These are phyloP conservation scores for Termitomyces bulborhizus DNA, from an alignment of 768 basidiomycete species.

Conservation along the genomic window DNA sequence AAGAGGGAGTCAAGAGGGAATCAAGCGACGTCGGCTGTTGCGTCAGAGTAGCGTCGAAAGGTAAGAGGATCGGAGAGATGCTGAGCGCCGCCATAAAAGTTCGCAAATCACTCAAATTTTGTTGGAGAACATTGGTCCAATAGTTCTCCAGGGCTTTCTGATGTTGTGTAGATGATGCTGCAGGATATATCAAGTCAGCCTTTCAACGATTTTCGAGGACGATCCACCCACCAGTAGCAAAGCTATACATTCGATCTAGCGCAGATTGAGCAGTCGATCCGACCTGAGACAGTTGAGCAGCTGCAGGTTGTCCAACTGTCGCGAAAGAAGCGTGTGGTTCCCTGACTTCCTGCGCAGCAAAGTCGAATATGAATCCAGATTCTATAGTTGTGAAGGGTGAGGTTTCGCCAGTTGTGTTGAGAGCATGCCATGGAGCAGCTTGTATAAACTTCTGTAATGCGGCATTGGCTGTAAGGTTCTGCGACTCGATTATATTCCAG, in stretches of 20 bases:
- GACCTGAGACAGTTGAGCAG: constrained; percentile 38
- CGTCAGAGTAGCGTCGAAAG: constrained; percentile 48
- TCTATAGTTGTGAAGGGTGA: constrained; percentile 32
- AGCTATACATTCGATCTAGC: constrained; percentile 55
- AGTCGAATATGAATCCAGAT: constrained; percentile 54
- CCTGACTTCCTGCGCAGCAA: constrained; percentile 46
- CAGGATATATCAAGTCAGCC: constrained; percentile 5
- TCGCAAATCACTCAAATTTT: constrained; percentile 32
- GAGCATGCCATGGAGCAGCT: constrained; percentile 40
- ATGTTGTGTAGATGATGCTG: constrained; percentile 56
- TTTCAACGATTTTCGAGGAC: background rate
- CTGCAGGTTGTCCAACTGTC: constrained; percentile 37
- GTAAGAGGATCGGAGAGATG: constrained; percentile 44
- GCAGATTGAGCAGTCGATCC: constrained; percentile 28
- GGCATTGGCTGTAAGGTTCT: constrained; percentile 31
- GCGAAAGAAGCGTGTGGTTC: constrained; percentile 40
- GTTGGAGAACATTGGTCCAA: constrained; percentile 49
- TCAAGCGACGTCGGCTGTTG: constrained; percentile 23
- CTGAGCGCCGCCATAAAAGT: constrained; percentile 42
- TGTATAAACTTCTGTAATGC: constrained; percentile 41
- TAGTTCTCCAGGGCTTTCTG: constrained; percentile 40
- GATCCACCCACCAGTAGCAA: constrained; percentile 44
- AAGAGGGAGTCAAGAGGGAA: constrained; percentile 34
- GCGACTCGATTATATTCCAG: constrained; percentile 52
- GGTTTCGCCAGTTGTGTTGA: constrained; percentile 33